These are phyloP conservation scores for Scutellaria minor DNA, from an alignment of 257 asterid species.

Conservation along the genomic window DNA sequence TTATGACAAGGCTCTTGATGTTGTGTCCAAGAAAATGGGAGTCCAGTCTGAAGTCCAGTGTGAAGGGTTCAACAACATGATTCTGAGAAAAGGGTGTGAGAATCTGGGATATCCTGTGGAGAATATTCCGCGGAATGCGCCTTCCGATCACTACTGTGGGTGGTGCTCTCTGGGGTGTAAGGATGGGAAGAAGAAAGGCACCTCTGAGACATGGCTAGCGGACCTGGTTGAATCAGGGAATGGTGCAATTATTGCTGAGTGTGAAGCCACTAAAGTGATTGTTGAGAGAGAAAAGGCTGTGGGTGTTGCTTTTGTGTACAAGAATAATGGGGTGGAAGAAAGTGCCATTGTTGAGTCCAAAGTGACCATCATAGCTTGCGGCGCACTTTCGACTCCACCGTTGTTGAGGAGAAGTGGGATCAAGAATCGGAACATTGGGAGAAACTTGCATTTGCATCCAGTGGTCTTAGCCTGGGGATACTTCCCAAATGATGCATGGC, in stretches of 20 bases:
- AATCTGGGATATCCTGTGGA: slow-evolving; percentile 62
- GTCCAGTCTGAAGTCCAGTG: slow-evolving; percentile 59
- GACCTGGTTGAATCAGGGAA: slow-evolving; percentile 71
- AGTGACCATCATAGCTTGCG: slow-evolving; percentile 69
- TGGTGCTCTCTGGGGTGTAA: slow-evolving; percentile 81
- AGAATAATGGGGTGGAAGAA: slow-evolving; percentile 44
- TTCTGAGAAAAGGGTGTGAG: slow-evolving; percentile 79
- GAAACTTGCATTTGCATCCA: slow-evolving; percentile 73
- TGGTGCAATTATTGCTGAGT: slow-evolving; percentile 65
- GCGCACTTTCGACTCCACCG: slow-evolving; percentile 77
- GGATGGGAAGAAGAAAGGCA: slow-evolving; percentile 73
- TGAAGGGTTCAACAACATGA: slow-evolving; percentile 75
- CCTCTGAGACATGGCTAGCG: slow-evolving; percentile 74
- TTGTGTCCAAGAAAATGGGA: slow-evolving; percentile 73
- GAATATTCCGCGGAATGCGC: slow-evolving; percentile 64
- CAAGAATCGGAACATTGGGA: slow-evolving; percentile 73
- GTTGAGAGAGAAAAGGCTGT: slow-evolving; percentile 35
- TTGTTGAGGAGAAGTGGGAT: slow-evolving; percentile 68
- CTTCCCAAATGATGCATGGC: slow-evolving; percentile 72
- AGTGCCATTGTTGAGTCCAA: slow-evolving; percentile 57
- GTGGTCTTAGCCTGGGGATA: slow-evolving; percentile 83
- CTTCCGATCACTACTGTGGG: slow-evolving; percentile 78
- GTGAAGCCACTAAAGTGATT: slow-evolving; percentile 64
- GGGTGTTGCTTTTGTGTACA: slow-evolving; percentile 62
- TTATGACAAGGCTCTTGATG: slow-evolving; percentile 63